A percentile compares a stretch with the other conserved stretches of the same genome.
phyloP scores from a whole-genome alignment of 1,284 basidiomycete genomes.

The Ceratobasidium sp. region DNA sequence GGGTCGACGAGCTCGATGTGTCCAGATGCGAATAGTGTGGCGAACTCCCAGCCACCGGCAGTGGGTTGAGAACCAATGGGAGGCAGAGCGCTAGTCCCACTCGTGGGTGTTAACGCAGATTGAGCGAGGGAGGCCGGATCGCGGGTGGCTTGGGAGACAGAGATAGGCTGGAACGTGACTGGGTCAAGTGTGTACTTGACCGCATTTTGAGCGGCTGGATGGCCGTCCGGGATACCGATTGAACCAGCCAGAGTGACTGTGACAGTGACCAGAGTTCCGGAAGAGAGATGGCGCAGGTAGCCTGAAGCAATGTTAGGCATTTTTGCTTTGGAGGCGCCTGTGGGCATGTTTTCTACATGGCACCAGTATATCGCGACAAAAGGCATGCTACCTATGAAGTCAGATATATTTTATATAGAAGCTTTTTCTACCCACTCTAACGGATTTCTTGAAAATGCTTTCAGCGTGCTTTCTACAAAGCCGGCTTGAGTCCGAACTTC shows the following conservation, averaged over 20 bases:
- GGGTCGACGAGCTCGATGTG: slow-evolving; percentile 28
- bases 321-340: neutral
- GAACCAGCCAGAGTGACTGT: slow-evolving; percentile 42
- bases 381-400: slow-evolving; percentile 12
- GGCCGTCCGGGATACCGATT: slow-evolving; percentile 45
- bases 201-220: slow-evolving; percentile 29
- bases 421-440: slow-evolving; percentile 7
- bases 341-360: slow-evolving; percentile 26
- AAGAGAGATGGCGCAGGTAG: slow-evolving; percentile 18
- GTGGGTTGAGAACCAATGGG: slow-evolving; percentile 2
- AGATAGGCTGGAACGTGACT: neutral
- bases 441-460: slow-evolving; percentile 15
- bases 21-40: slow-evolving; percentile 8
- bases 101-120: slow-evolving; percentile 2
- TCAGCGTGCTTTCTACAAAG: slow-evolving; percentile 15
- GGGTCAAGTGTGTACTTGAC: slow-evolving; percentile 28
- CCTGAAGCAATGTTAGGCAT: neutral
- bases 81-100: neutral
- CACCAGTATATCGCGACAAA: slow-evolving; percentile 43
- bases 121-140: slow-evolving; percentile 6
- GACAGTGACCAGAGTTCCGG: neutral
- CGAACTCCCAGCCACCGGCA: slow-evolving; percentile 9
- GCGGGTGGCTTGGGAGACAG: neutral
- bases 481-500: slow-evolving; percentile 6
- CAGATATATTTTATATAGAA: neutral